Percentiles rank a stretch among this genome's conserved stretches.
Evolutionary conservation across 352 stramenopile species (phyloP).

Genomic region (Globisporangium parvum): DNA sequence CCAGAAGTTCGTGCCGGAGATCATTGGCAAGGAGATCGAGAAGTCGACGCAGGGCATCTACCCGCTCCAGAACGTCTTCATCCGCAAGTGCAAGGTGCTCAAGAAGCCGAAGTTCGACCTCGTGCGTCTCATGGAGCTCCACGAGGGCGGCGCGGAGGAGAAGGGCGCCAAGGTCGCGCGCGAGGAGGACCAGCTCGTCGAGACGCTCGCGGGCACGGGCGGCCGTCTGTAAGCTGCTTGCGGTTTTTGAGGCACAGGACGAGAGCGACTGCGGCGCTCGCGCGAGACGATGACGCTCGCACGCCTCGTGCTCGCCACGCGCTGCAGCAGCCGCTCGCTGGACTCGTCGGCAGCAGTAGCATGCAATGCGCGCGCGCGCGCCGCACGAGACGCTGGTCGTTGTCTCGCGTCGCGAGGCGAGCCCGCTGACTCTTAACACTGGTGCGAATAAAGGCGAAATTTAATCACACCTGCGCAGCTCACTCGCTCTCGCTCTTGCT

Average conservation of each 20-base stretch:
- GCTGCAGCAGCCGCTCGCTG: neutral
- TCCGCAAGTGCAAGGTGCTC: constrained; percentile 99
- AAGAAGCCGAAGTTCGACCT: constrained; percentile 99
- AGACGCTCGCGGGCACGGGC: constrained; percentile 82
- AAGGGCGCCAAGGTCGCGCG: constrained; percentile 89
- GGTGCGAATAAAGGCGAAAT: constrained; percentile 86
- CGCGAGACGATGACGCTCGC: too few relatives aligned
- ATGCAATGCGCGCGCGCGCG: neutral
- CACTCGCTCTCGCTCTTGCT: too few relatives aligned
- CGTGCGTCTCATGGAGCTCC: constrained; percentile 99
- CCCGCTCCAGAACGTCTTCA: constrained; percentile 99
- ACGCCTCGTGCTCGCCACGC: too few relatives aligned
- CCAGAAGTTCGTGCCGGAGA: constrained; percentile 98
- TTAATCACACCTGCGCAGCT: constrained; percentile 26
- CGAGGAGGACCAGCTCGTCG: constrained; percentile 81
- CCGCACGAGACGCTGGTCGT: too few relatives aligned
- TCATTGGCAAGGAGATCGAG: constrained; percentile 98
- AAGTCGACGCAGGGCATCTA: constrained; percentile 97
- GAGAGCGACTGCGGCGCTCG: neutral
- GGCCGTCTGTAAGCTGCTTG: constrained; percentile 80
- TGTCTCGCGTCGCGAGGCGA: constrained; percentile 9
- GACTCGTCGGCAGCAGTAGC: neutral
- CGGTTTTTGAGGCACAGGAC: constrained; percentile 12
- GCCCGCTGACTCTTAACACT: constrained; percentile 49
- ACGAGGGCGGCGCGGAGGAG: constrained; percentile 93